phyloP scores from a whole-genome alignment of 179 eudicot genomes.

The Nepenthes alata region DNA sequence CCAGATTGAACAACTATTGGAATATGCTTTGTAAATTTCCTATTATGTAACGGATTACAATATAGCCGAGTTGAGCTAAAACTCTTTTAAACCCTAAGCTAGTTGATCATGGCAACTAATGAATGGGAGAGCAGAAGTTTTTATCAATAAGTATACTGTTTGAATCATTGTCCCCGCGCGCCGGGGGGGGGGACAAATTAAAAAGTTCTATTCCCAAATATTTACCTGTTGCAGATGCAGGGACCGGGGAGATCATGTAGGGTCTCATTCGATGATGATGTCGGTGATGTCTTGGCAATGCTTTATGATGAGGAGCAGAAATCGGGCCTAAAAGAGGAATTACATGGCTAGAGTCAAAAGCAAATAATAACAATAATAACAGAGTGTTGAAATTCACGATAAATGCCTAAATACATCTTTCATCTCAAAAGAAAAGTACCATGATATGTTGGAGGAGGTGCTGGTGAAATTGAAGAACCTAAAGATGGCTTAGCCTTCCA shows the following conservation, averaged over 20 bases:
- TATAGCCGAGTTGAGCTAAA: too few species aligned
- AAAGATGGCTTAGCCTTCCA: slow-evolving; percentile 22
- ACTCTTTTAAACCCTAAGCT: too few species aligned
- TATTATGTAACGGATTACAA: too few species aligned
- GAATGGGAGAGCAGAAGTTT: neutral
- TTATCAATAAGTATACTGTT: neutral
- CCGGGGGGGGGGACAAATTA: neutral
- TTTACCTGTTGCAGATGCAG: slow-evolving; percentile 42
- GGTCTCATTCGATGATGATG: slow-evolving; percentile 31
- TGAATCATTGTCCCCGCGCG: neutral
- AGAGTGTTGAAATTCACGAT: neutral
- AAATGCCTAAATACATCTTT: neutral
- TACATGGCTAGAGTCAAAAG: slow-evolving; percentile 7
- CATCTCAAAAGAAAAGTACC: slow-evolving; percentile 22
- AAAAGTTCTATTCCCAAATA: neutral
- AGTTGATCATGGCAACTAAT: too few species aligned
- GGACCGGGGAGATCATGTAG: slow-evolving; percentile 30
- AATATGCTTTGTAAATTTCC: too few species aligned
- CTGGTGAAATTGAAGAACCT: slow-evolving; percentile 30
- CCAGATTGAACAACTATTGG: too few species aligned
- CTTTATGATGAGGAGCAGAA: slow-evolving; percentile 25
- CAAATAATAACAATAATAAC: neutral
- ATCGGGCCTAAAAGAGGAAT: slow-evolving; percentile 26
- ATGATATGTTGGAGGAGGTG: slow-evolving; percentile 45
- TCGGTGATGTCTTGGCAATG: slow-evolving; percentile 23